Evolutionary conservation across 495 filamentous ascomycete genomes (phyloP), one percentile per base, ranked within the genome.

Genomic region (Lepraria neglecta): DNA sequence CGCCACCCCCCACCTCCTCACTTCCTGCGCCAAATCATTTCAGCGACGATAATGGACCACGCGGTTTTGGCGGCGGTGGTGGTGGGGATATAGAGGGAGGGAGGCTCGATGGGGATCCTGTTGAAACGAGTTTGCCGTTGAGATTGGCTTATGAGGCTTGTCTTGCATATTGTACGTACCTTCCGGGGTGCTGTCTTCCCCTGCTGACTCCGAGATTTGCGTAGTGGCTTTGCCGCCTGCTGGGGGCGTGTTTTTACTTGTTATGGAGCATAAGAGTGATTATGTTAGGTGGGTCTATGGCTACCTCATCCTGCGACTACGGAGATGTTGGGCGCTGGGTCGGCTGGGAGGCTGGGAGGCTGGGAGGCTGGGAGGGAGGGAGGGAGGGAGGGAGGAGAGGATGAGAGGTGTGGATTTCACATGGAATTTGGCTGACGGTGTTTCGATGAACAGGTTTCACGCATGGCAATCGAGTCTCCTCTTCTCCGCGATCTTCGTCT

Each of bases 381-480:
- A 6, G 30, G 17, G 3, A 3, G 7, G 33, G 9, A 10, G 17
- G 30, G 15, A 35, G 33, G 35, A 6, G 27, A 14, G 14, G 50
- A 19, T 4, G 12, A 10, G 17, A 31, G 17, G 15, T 53, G n/a
- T n/a, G 27, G 59, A 11, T 38, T 11, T 38, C 6, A 38, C 11
- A 38, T 35, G 35, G 19, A 19, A 3, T 19, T 55, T 2, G 15
- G 57, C 40, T 46, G 27, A 53, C 50, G 9, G 43, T 12, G 30
- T 58, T 4, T 38, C 1, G 6, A 57, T 24, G 31, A 40, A 67
- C 50, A 95, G 91, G 66, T 96, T 96, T 64, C 94, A 98, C 73
- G 94, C 92, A 9, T 97, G 94, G 92, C 92, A 97, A 74, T 89
- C 86, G 4, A 87, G 87, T 62, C 80, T 97, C 72, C 73, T 97